These are phyloP conservation scores for Termitomyces sp. DNA, from an alignment of 768 basidiomycete species.

Conservation along the genomic window DNA sequence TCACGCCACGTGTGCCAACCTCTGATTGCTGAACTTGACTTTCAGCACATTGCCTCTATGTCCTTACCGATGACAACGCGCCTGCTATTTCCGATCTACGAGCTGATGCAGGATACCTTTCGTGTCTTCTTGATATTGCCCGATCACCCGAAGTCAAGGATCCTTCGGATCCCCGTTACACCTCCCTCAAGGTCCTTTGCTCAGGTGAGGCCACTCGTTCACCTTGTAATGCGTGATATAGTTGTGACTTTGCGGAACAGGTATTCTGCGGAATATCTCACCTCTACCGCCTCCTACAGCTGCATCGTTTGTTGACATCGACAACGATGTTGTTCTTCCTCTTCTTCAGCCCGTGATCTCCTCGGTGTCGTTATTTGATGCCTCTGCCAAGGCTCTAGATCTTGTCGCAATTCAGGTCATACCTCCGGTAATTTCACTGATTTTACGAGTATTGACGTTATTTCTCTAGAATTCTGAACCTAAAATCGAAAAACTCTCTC, in stretches of 20 bases:
- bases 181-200: slow-evolving; percentile 60
- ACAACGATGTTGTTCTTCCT: slow-evolving; percentile 68
- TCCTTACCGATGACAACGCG: slow-evolving; percentile 88
- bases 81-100: slow-evolving; percentile 65
- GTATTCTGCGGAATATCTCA: slow-evolving; percentile 70
- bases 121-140: slow-evolving; percentile 62
- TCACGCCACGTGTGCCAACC: neutral
- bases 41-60: slow-evolving; percentile 87
- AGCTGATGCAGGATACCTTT: slow-evolving; percentile 52
- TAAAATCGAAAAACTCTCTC: slow-evolving; percentile 48
- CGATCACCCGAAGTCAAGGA: slow-evolving; percentile 35
- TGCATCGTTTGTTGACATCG: slow-evolving; percentile 59
- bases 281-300: slow-evolving; percentile 69
- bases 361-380: slow-evolving; percentile 49
- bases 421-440: neutral
- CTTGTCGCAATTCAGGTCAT: slow-evolving; percentile 50
- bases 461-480: slow-evolving; percentile 41
- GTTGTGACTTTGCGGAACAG: slow-evolving; percentile 27
- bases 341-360: slow-evolving; percentile 63
- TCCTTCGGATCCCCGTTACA: slow-evolving; percentile 38
- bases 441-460: neutral
- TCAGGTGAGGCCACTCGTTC: slow-evolving; percentile 44
- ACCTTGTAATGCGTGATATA: neutral
- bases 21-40: neutral
- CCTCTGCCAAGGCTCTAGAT: slow-evolving; percentile 43